phyloP scores from a whole-genome alignment of 2,329 filamentous ascomycete genomes.

The Fusarium nurragi region DNA sequence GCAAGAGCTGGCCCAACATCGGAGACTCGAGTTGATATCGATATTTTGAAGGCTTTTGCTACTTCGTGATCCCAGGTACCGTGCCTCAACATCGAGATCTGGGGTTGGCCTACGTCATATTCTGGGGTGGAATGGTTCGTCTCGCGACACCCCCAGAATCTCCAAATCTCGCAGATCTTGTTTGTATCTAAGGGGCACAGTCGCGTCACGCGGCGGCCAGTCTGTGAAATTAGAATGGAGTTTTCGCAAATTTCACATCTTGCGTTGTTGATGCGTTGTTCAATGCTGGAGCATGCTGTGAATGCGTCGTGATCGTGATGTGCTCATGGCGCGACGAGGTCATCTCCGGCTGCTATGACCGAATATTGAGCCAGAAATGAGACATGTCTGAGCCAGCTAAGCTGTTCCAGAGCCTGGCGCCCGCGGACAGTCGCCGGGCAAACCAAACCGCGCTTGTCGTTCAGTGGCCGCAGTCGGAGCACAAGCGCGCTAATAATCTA shows the following conservation, averaged over 20 bases:
- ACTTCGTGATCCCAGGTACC: background rate
- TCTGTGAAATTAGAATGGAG: background rate
- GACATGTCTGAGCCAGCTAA: background rate
- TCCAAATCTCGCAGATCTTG: conserved; percentile 17
- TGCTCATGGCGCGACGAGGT: conserved; percentile 1
- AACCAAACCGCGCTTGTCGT: conserved; percentile 5
- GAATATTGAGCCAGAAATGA: conserved; percentile 10
- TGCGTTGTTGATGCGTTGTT: conserved; percentile 7
- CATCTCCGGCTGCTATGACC: conserved; percentile 8
- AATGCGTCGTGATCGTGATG: background rate
- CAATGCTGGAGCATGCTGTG: background rate
- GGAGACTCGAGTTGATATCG: conserved; percentile 22
- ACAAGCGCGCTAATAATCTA: conserved; percentile 4
- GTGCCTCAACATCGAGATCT: conserved; percentile 36
- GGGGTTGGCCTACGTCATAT: conserved; percentile 38
- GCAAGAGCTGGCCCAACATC: conserved; percentile 6
- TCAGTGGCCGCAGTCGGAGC: conserved; percentile 12
- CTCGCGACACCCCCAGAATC: conserved; percentile 29
- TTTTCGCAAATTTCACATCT: background rate
- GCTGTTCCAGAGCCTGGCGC: background rate
- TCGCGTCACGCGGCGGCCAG: conserved; percentile 19
- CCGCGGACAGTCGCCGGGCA: background rate
- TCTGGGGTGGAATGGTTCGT: conserved; percentile 29
- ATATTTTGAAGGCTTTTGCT: conserved; percentile 4
- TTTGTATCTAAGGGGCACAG: too few species aligned